Evolutionary conservation across 2,329 filamentous ascomycete genomes (phyloP), one percentile per base, ranked within the genome.

Genomic region (Diaporthe amygdali): DNA sequence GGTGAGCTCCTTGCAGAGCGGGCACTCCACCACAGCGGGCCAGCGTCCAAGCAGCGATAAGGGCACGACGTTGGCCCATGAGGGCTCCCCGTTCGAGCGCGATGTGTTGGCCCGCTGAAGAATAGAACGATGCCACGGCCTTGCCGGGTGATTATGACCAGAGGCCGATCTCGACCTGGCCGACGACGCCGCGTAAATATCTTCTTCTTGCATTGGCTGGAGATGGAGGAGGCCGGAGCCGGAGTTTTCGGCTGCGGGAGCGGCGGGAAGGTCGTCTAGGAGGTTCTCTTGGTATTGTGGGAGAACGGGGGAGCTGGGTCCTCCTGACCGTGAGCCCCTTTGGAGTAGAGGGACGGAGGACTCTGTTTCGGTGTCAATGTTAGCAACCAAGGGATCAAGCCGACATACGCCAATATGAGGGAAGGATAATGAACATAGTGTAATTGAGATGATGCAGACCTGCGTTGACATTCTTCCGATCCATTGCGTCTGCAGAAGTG

Each of bases 51-150:
- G 49, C 37, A 70, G 68, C 1, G 71, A 54, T 14, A 72, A 3
- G 2, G 71, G 71, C 37, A 72, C 68, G 17, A 70, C 68, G n/a
- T 72, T 67, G 15, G 66, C 87, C 88, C 70, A 94, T 94, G 72
- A 97, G 41, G 41, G 41, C 41, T 47, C 27, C 0, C 20, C n/a
- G 14, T 34, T 47, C 0, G 56, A 47, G 20, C 41, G 56, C 2
- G 10, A 3, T 3, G 41, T 34, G 4, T 47, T 32, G 15, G 27
- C 41, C 3, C 56, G 41, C 56, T 39, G 27, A 2, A 63, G 41
- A 5, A 63, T 34, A 2, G 41, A 47, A 12, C 56, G 27, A 10
- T 63, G 56, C 41, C 56, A 63, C 2, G 32, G 3, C 41, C 41
- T 63, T 14, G 56, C 41, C 17, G 27, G n/a, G 6, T 63, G 56